Evolutionary conservation across 2,329 filamentous ascomycete species (phyloP).

Genomic region (Alternaria sp.): DNA sequence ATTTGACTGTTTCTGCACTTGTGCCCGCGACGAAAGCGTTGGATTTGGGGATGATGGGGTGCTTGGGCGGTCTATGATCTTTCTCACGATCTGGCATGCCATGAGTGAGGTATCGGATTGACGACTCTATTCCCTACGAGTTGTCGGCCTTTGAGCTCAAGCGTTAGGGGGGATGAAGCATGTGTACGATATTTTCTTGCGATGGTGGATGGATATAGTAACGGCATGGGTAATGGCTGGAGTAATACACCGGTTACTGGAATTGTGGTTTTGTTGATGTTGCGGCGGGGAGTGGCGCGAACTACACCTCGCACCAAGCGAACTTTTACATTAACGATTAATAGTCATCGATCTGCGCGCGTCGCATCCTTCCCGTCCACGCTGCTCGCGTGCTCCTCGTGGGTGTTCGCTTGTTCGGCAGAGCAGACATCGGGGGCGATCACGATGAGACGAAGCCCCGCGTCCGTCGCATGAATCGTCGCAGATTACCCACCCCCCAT

Average conservation of each 20-base stretch:
- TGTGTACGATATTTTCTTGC: neutral
- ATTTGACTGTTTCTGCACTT: conserved; percentile 4
- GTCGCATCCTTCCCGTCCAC: neutral
- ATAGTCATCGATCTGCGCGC: neutral
- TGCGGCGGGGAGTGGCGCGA: neutral
- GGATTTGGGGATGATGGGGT: neutral
- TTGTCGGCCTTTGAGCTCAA: neutral
- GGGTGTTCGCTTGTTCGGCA: neutral
- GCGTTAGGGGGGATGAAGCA: neutral
- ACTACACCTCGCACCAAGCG: accelerated
- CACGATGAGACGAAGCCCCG: neutral
- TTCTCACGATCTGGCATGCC: neutral
- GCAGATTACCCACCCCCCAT: neutral
- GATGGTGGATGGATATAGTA: neutral
- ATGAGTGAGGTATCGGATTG: neutral
- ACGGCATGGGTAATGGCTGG: neutral
- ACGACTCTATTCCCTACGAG: neutral
- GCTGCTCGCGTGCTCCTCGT: neutral
- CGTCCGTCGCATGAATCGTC: neutral
- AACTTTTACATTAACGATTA: neutral
- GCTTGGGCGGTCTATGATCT: neutral
- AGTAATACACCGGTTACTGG: neutral
- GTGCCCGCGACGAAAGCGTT: neutral
- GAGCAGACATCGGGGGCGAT: neutral
- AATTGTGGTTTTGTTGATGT: neutral